Conservation (phyloP, 2,329 filamentous ascomycete genomes). For the Aspergillus sp. region DNA sequence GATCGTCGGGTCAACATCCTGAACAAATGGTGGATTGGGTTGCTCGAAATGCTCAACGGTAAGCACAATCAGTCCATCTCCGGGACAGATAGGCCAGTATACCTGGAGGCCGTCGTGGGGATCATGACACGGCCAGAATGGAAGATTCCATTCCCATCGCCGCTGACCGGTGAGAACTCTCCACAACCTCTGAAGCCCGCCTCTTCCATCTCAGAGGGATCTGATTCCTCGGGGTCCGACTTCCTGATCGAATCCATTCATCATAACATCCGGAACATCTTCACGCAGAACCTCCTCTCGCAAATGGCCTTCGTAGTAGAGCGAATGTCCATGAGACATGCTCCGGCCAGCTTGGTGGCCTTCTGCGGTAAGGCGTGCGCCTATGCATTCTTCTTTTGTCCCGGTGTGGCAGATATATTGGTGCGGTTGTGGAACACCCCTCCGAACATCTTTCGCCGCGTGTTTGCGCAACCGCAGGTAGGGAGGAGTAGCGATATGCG, state of each 20-base stretch:
- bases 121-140: constrained; percentile 90
- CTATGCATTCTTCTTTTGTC: constrained; percentile 90
- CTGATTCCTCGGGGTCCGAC: constrained; percentile 58
- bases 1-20: constrained; percentile 76
- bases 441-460: constrained; percentile 65
- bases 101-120: constrained; percentile 73
- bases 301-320: constrained; percentile 87
- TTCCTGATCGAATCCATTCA: constrained; percentile 74
- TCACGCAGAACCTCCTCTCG: constrained; percentile 73
- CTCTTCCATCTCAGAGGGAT: constrained; percentile 52
- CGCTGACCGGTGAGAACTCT: constrained; percentile 41
- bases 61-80: constrained; percentile 73
- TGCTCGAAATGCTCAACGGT: constrained; percentile 78
- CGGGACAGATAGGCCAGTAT: constrained; percentile 75
- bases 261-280: constrained; percentile 86
- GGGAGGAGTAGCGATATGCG: constrained; percentile 53
- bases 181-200: constrained; percentile 34
- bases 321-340: constrained; percentile 77
- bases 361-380: constrained; percentile 90
- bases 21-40: constrained; percentile 85
- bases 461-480: constrained; percentile 67
- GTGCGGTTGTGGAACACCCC: constrained; percentile 76
- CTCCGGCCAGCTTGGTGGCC: constrained; percentile 68
- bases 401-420: constrained; percentile 78
- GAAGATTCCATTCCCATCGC: constrained; percentile 68